Base-by-base conservation (phyloP, 2,329 filamentous ascomycete species). In the Penicillium sp. region DNA sequence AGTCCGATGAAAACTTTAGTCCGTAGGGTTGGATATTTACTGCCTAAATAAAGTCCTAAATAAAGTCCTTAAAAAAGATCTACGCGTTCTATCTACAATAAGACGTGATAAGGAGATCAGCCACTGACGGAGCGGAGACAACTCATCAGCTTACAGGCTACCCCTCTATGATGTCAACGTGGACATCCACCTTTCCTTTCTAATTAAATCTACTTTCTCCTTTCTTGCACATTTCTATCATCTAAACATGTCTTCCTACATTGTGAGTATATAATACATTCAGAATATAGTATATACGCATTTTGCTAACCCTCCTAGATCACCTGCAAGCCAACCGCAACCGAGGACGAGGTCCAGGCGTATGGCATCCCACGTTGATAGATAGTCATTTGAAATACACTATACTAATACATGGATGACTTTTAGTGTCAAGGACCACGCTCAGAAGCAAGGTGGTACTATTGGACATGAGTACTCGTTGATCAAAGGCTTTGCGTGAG, bases 141-240 rank as follows among this genome's bases (percentile, higher is more conserved):
- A 44, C 10, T 42, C 37, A 42, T 50, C 48, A 24, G 48, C 37
- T 43, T 50, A 50, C 22, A 16, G 26, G 16, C 40, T 55, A 55
- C 53, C 53, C 53, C 53, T 55, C 53, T 55, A 55, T 55, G 53
- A 56, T 56, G 53, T 56, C 43, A 56, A 22, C 34, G n/a, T 14
- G 9, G 34, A 5, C 18, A 16, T 16, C 10, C 18, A 11, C 16
- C 11, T 22, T 26, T 11, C 22, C 18, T 34, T 20, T 49, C 38
- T 46, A 46, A 14, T 38, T 52, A 52, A 31, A 8, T 34, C 40
- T 8, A 3, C 14, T 26, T 35, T 10, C 22, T 13, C 14, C 2
- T 16, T 14, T 8, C n/a, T n/a, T 4, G 18, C 4, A 29, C n/a
- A 32, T 13, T 18, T 18, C 18, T 20, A 45, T 29, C 4, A 43